Evolutionary conservation across 108 stramenopile species (phyloP), one percentile per base, ranked within the genome.

Genomic region (Cyclostephanos invisitatus): DNA sequence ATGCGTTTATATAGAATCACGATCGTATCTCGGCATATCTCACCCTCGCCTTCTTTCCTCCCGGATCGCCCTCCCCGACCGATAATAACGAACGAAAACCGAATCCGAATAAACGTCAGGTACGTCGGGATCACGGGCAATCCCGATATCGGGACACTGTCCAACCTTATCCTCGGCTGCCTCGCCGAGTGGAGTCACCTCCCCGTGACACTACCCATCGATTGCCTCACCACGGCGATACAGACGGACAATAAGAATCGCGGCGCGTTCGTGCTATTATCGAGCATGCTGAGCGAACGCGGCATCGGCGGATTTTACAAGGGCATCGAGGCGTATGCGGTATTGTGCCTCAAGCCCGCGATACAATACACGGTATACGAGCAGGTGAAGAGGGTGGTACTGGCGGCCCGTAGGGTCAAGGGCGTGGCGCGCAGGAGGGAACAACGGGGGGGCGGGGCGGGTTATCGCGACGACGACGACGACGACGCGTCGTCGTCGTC

Each of bases 291-390:
- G 24, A 82, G 79, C 35, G 84, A 83, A 18, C 85, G 78, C 74
- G 89, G 91, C 5, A 73, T 84, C 17, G 71, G 61, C 28, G 88
- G 89, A 0, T 87, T 93, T 82, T 96, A 95, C 91, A 92, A 88
- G 65, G 96, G 94, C 14, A 89, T 95, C 17, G 82, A 91, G 70
- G 95, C 95, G 12, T 96, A 94, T 71, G 80, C 67, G 15, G 86
- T 97, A 15, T 76, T 97, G 56, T 97, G 94, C 74, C 78, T 97
- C 57, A 97, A 97, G 83, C 96, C 96, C 18, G 96, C 96, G 42
- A 86, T 97, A 59, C 95, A 97, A 62, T 96, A 97, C 68, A 92
- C 96, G 2, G 84, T 95, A 14, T 97, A 91, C 77, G 94, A 97
- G 62, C 90, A 94, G 64, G 84, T 97, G 51, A 92, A 93, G 69